phyloP scores from a whole-genome alignment of 495 filamentous ascomycete genomes.

The Penicillium psychrofluorescens region DNA sequence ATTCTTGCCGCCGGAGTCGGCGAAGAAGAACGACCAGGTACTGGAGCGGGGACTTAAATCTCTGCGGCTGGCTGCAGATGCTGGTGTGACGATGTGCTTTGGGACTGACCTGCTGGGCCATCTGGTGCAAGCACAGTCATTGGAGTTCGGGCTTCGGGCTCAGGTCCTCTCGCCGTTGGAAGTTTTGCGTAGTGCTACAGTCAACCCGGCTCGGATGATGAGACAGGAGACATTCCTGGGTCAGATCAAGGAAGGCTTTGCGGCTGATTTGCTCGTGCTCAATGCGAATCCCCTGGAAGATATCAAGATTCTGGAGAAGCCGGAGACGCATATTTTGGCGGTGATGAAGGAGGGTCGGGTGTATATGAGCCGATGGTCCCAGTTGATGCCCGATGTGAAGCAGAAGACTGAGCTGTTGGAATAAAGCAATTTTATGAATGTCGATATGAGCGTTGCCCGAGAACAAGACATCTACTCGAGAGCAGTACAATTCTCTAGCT shows the following conservation, averaged over 20 bases:
- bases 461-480: too few species aligned
- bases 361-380: too few species aligned
- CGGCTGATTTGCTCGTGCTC: constrained; percentile 36
- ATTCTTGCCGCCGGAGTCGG: constrained; percentile 32
- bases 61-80: constrained; percentile 37
- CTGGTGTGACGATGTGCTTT: constrained; percentile 45
- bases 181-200: constrained; percentile 43
- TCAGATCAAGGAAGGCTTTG: constrained; percentile 29
- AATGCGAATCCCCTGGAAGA: constrained; percentile 43
- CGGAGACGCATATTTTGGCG: constrained; percentile 33
- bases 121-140: constrained; percentile 39
- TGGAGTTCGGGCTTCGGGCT: constrained; percentile 41
- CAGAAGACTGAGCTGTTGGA: too few species aligned
- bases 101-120: constrained; percentile 45
- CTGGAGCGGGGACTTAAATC: constrained; percentile 35
- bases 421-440: too few species aligned
- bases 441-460: too few species aligned
- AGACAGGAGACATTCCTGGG: constrained; percentile 34
- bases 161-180: constrained; percentile 30
- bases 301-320: constrained; percentile 38
- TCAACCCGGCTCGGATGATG: constrained; percentile 39
- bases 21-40: constrained; percentile 41
- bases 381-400: too few species aligned
- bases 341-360: constrained; percentile 39
- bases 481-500: not conserved